Evolutionary conservation across 352 stramenopile genomes (phyloP).

Genomic region (Phytophthora lateralis): DNA sequence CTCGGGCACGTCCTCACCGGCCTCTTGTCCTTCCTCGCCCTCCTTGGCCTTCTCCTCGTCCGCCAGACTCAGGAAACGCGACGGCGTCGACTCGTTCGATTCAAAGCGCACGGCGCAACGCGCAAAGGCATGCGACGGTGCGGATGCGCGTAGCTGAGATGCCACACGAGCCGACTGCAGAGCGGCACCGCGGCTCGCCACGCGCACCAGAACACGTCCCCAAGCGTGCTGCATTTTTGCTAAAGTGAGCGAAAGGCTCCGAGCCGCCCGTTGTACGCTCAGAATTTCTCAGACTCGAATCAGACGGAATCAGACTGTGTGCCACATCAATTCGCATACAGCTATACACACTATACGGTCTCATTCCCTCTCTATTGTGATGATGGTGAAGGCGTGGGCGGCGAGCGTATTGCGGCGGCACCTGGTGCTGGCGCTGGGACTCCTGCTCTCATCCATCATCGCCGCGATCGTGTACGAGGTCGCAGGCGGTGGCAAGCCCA

Average conservation of each 20-base stretch:
- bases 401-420: constrained; percentile 49
- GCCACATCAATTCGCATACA: too few relatives aligned
- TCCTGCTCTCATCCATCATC: constrained; percentile 46
- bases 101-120: constrained; percentile 28
- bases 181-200: constrained; percentile 20
- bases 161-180: constrained; percentile 5
- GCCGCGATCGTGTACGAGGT: constrained; percentile 66
- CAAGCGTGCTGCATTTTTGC: constrained; percentile 30
- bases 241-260: constrained; percentile 34
- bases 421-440: constrained; percentile 41
- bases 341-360: too few relatives aligned
- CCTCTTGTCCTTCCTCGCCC: constrained; percentile 28
- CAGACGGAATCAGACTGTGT: not conserved
- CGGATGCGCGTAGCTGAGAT: constrained; percentile 3
- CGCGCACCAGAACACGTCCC: constrained; percentile 25
- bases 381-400: constrained; percentile 33
- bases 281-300: constrained; percentile 3
- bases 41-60: constrained; percentile 62
- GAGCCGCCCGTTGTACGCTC: constrained; percentile 20
- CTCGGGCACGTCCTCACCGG: constrained; percentile 27
- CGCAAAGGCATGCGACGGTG: constrained; percentile 3
- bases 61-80: constrained; percentile 77
- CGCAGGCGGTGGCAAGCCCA: constrained; percentile 52
- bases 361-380: not conserved
- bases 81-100: constrained; percentile 42